phyloP scores from a whole-genome alignment of 352 stramenopile genomes.

The Thalassiosira sp. region DNA sequence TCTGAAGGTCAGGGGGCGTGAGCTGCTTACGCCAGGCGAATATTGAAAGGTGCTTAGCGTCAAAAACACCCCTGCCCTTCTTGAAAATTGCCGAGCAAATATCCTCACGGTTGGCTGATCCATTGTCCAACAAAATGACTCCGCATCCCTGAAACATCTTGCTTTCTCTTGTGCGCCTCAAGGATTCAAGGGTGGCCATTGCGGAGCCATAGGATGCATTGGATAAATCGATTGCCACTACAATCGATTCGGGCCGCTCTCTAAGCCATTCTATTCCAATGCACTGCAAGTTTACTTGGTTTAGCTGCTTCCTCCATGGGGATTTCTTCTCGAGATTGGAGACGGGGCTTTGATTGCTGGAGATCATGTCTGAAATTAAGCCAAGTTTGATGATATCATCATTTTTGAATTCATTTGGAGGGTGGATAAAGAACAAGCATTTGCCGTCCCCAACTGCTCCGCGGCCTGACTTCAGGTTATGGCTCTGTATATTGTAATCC shows the following conservation, averaged over 20 bases:
- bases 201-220: not conserved
- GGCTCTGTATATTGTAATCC: constrained; percentile 14
- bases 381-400: not conserved
- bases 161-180: not conserved
- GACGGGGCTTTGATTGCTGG: not conserved
- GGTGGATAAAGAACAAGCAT: constrained; percentile 18
- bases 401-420: constrained; percentile 18
- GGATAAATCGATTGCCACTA: constrained; percentile 1
- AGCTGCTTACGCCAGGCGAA: not conserved
- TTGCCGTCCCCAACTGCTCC: not conserved
- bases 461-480: constrained; percentile 7
- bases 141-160: constrained; percentile 10
- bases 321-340: not conserved
- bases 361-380: constrained; percentile 4
- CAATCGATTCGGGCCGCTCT: constrained; percentile 4
- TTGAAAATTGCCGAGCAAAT: not conserved
- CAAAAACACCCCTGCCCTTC: constrained; percentile 8
- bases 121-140: constrained; percentile 20
- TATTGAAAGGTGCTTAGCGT: not conserved
- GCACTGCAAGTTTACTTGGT: constrained; percentile 13
- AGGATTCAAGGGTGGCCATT: constrained; percentile 1
- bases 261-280: constrained; percentile 7
- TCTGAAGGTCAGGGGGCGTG: not conserved
- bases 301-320: constrained; percentile 8
- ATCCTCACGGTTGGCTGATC: constrained; percentile 16